Evolutionary conservation across 192 early-diverging fungal species (phyloP).

Genomic region (Coemansia asiatica): DNA sequence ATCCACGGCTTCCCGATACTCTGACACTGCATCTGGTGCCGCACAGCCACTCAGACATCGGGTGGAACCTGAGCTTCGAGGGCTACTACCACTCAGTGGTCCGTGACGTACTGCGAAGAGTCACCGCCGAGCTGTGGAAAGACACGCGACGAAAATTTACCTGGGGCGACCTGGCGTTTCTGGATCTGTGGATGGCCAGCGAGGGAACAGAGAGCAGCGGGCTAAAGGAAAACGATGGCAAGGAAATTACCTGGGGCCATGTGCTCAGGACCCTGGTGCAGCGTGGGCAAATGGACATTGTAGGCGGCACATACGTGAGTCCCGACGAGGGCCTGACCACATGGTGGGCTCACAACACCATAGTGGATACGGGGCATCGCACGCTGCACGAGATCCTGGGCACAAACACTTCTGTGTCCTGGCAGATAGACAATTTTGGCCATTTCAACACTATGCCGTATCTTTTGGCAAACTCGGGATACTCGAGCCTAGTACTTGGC

Average conservation of each 20-base stretch:
- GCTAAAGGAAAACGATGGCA: slow-evolving; percentile 1
- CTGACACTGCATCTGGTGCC: slow-evolving; percentile 45
- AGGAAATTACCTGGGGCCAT: slow-evolving; percentile 31
- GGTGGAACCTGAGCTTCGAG: slow-evolving; percentile 50
- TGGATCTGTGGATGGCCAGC: slow-evolving; percentile 46
- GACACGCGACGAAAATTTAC: slow-evolving; percentile 32
- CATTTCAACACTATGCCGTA: slow-evolving; percentile 29
- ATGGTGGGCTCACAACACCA: slow-evolving; percentile 49
- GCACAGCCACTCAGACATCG: slow-evolving; percentile 53
- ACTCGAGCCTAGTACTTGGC: slow-evolving; percentile 26
- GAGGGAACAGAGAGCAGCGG: slow-evolving; percentile 37
- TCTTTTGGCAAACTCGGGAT: slow-evolving; percentile 37
- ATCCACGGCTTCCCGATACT: slow-evolving; percentile 11
- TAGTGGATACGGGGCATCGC: slow-evolving; percentile 41
- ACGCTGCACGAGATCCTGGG: slow-evolving; percentile 24
- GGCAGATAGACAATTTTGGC: slow-evolving; percentile 54
- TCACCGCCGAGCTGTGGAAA: slow-evolving; percentile 23
- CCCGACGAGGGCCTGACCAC: slow-evolving; percentile 50
- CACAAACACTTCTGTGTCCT: slow-evolving; percentile 19
- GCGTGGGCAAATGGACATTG: slow-evolving; percentile 33
- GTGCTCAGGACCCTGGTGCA: slow-evolving; percentile 21
- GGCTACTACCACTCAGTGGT: slow-evolving; percentile 40
- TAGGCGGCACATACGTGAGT: slow-evolving; percentile 47
- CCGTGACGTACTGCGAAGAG: slow-evolving; percentile 31
- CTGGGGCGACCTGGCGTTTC: slow-evolving; percentile 49